Evolutionary conservation across 352 stramenopile species (phyloP).

Genomic region (Phytophthora fragariaefolia): DNA sequence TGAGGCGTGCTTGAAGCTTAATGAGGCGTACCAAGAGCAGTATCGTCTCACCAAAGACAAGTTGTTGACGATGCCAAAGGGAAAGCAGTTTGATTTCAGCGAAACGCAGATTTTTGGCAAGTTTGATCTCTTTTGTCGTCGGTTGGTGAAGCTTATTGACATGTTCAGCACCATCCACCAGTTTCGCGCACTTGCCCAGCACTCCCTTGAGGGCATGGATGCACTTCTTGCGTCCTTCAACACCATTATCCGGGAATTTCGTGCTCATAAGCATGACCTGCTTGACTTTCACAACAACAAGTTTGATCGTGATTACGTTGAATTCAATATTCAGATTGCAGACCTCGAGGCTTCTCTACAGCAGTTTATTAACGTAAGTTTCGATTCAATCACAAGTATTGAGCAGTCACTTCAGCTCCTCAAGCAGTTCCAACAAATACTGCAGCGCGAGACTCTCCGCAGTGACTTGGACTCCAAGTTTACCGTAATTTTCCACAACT

Average conservation of each 20-base stretch:
- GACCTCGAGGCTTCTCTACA: constrained; percentile 89
- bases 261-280: constrained; percentile 83
- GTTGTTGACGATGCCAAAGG: constrained; percentile 88
- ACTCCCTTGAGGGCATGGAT: constrained; percentile 93
- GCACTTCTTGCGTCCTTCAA: constrained; percentile 79
- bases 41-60: constrained; percentile 91
- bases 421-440: constrained; percentile 89
- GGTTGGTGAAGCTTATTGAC: constrained; percentile 91
- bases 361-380: constrained; percentile 92
- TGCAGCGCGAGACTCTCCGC: constrained; percentile 85
- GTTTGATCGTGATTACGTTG: constrained; percentile 94
- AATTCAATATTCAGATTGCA: constrained; percentile 94
- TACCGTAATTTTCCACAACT: constrained; percentile 93
- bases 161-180: constrained; percentile 94
- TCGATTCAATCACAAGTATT: constrained; percentile 91
- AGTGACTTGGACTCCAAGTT: constrained; percentile 91
- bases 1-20: constrained; percentile 85
- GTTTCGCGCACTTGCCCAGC: constrained; percentile 88
- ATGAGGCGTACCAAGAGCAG: constrained; percentile 92
- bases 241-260: constrained; percentile 85
- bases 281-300: constrained; percentile 91
- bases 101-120: constrained; percentile 93
- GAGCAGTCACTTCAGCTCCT: constrained; percentile 86
- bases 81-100: constrained; percentile 92
- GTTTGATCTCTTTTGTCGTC: constrained; percentile 91